Evolutionary conservation across 2,329 filamentous ascomycete genomes (phyloP), one percentile per base, ranked within the genome.

Genomic region (Nigrospora oryzae): DNA sequence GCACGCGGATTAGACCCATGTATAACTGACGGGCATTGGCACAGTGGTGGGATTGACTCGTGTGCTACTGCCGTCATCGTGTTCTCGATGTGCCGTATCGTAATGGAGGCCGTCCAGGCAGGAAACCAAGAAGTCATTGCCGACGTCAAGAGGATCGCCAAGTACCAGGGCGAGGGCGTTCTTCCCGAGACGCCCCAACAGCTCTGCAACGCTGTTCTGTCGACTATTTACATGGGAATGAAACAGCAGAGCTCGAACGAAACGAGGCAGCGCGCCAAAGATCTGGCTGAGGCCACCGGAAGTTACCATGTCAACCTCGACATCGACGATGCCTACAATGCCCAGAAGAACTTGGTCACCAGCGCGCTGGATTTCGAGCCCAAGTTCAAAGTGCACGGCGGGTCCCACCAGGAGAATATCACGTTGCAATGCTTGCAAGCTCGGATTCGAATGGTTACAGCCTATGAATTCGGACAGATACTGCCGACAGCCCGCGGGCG

Each of bases 251-350:
- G 77, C 41, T 80, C 75, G 19, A 65, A 68, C 36, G 83, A 88
- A 51, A 89, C 86, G 0, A 68, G 86, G 11, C 68, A 73, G 39
- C 71, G 87, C 28, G 83, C 87, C 2, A 75, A 76, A 55, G 69
- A 75, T 0, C 70, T 91, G 0, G 61, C 74, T 5, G 56, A 68
- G 4, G 71, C 68, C 5, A 88, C 91, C 43, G 86, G 86, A 3
- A 71, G 77, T 14, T 82, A 89, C 55, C 88, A 93, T 57, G 71
- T 78, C 4, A 77, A 90, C 56, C 68, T 89, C 38, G 79, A 89
- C 55, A 89, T 91, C 46, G 87, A 91, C 56, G 71, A 73, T 2
- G 73, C 83, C 10, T 79, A 81, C 49, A 67, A 75, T 16, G 75
- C 83, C 0, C 67, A 81, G 42, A 79, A 75, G 52, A 71, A 71